These are phyloP conservation scores for Umbellularia californica DNA, from an alignment of 164 flowering plant genomes.

Conservation along the genomic window DNA sequence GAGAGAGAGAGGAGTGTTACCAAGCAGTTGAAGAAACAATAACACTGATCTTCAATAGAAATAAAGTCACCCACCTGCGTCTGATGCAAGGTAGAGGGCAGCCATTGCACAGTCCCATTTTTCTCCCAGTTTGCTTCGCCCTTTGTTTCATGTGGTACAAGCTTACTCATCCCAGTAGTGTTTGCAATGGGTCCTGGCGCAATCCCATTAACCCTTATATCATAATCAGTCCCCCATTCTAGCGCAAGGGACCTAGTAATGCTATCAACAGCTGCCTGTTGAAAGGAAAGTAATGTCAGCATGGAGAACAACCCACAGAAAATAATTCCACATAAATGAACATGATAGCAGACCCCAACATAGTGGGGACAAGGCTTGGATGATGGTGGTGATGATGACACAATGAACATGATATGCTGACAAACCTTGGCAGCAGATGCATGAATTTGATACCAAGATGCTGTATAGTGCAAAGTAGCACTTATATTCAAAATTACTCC, in stretches of 20 bases:
- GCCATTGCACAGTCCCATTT: conserved; percentile 95
- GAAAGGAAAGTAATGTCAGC: background rate
- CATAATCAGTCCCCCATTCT: conserved; percentile 92
- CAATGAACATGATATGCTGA: background rate
- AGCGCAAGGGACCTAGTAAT: conserved; percentile 73
- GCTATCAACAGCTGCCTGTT: conserved; percentile 83
- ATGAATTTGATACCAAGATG: conserved; percentile 92
- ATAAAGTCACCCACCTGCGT: background rate
- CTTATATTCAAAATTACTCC: conserved; percentile 81
- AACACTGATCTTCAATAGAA: background rate
- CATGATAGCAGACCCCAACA: background rate
- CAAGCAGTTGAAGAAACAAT: background rate
- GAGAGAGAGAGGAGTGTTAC: background rate
- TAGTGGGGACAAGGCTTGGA: too few relatives aligned
- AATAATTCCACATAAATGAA: background rate
- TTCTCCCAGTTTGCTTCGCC: conserved; percentile 61
- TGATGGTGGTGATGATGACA: background rate
- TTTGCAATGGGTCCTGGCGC: conserved; percentile 87
- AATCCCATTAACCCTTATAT: conserved; percentile 84
- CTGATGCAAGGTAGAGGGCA: conserved; percentile 57
- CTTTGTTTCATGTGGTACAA: conserved; percentile 58
- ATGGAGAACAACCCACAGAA: background rate
- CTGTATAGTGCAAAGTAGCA: conserved; percentile 91
- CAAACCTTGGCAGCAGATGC: conserved; percentile 91
- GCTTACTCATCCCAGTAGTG: conserved; percentile 74